Base-by-base conservation (phyloP, 2,329 filamentous ascomycete species). In the Periconia sp. region DNA sequence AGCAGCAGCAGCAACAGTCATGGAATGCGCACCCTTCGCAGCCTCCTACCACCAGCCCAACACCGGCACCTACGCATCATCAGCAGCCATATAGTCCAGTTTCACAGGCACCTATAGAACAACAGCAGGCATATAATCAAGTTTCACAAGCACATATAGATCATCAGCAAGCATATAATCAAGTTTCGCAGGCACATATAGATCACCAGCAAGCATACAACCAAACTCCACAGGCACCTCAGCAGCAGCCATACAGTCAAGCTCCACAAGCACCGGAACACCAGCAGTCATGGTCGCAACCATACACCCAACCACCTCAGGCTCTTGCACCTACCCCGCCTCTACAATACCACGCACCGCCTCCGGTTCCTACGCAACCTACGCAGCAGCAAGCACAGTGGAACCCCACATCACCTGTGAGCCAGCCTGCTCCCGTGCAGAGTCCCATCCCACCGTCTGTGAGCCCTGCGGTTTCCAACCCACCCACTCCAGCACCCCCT, bases 381-480 rank as follows among this genome's bases (percentile, higher is more conserved):
- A 48, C 43, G 20, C 58, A 58, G 37, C 52, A 57, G 47, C 52
- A 56, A 27, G 50, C 67, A 27, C 63, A 65, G 41, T 69, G 68
- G 69, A 58, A 52, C 14, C 50, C 56, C 3, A 48, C 57, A 37
- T 58, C 62, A 45, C 61, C 66, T 1, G 45, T 43, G 14, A 59
- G 50, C 17, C 53, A 60, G 19, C 60, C 60, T 3, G 49, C 46
- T 2, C 58, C 62, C n/a, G 14, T 18, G 19, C 58, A 59, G 8
- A 47, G 44, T 14, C 58, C 57, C 27, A 27, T 55, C 2, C 53
- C 53, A 3, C 55, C 54, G 14, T 47, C 57, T 18, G 50, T 56
- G 23, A 70, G 62, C 52, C 55, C 64, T 18, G 56, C 65, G 40
- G 56, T 60, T 10, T 57, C 58, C 49, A 58, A 61, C 30, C 51